Evolutionary conservation across 2,329 filamentous ascomycete species (phyloP).

Genomic region (Colletotrichum phormii): DNA sequence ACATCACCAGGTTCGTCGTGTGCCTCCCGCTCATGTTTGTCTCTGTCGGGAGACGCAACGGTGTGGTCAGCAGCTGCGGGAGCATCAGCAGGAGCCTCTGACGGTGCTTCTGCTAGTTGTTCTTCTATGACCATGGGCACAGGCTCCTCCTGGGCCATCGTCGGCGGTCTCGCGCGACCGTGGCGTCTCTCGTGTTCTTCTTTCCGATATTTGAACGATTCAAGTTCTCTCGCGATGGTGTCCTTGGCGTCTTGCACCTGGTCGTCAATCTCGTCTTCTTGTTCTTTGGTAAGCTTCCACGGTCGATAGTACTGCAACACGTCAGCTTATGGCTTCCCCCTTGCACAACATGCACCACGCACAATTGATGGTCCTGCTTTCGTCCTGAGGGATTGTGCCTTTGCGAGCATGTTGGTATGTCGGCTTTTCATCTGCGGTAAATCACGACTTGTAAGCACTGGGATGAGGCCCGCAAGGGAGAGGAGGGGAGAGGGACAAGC

Average conservation of each 20-base stretch:
- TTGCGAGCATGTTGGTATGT: conserved; percentile 78
- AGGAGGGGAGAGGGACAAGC: neutral
- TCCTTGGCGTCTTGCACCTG: conserved; percentile 76
- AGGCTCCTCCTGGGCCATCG: conserved; percentile 43
- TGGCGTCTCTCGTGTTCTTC: conserved; percentile 49
- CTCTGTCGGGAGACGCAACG: conserved; percentile 43
- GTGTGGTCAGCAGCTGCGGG: conserved; percentile 52
- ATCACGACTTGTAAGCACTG: conserved; percentile 39
- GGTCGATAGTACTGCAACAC: conserved; percentile 83
- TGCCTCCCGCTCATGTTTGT: conserved; percentile 55
- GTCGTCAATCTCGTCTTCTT: conserved; percentile 77
- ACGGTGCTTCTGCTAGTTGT: conserved; percentile 43
- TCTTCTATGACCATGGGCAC: conserved; percentile 47
- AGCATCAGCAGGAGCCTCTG: conserved; percentile 50
- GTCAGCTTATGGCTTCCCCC: neutral
- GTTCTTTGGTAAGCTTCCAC: conserved; percentile 76
- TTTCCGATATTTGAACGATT: conserved; percentile 68
- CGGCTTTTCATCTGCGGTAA: conserved; percentile 74
- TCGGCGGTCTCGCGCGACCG: conserved; percentile 39
- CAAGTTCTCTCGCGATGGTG: conserved; percentile 72
- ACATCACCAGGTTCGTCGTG: conserved; percentile 82
- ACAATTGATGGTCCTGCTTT: conserved; percentile 79
- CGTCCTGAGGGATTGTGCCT: conserved; percentile 80
- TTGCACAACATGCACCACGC: conserved; percentile 49
- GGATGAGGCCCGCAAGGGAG: conserved; percentile 2